Evolutionary conservation across 495 filamentous ascomycete species (phyloP), one percentile per base, ranked within the genome.

Genomic region (Aspergillus mulundensis): DNA sequence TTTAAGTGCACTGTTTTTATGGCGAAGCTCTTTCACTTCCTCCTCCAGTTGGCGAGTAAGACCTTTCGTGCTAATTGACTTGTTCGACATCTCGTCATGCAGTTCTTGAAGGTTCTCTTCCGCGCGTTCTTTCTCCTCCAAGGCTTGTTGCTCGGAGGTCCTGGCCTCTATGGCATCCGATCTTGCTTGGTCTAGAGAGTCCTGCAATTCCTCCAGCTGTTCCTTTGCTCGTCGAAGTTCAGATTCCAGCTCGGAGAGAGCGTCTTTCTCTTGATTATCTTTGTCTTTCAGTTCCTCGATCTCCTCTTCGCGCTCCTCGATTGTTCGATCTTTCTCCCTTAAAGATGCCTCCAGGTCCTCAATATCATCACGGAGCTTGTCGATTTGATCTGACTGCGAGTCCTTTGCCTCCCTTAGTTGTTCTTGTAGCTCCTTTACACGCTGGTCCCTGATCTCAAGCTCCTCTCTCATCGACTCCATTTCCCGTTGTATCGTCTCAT

Each of bases 71-170:
- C 81, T 85, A 51, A 91, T 79, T 0, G 87, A 90, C 64, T 89
- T 91, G 66, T 91, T 85, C 7, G 85, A 77, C 77, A 91, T 83
- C 60, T 93, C 88, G 43, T 89, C 85, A 47, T 86, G 86, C 18
- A 94, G 68, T 66, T 91, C 74, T 41, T 74, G 70, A 20, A 81
- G 66, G 46, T 84, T 72, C 16, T 74, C 67, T 53, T 81, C 77
- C 0, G 72, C 72, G 21, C 72, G 68, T 7, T 70, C 62, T 44
- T 87, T 88, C 46, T 85, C 80, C 19, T 78, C 67, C n/a, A 82
- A 53, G n/a, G 87, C 86, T 28, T 81, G 73, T 47, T 88, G 75
- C 11, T 85, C 70, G 49, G 86, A 80, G 1, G 83, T 77, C 50
- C 82, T 74, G 19, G 83, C 79, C 60, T 88, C 82, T 41, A 74